These are phyloP conservation scores for Curvularia lunata DNA, from an alignment of 2,329 filamentous ascomycete genomes.

Conservation along the genomic window DNA sequence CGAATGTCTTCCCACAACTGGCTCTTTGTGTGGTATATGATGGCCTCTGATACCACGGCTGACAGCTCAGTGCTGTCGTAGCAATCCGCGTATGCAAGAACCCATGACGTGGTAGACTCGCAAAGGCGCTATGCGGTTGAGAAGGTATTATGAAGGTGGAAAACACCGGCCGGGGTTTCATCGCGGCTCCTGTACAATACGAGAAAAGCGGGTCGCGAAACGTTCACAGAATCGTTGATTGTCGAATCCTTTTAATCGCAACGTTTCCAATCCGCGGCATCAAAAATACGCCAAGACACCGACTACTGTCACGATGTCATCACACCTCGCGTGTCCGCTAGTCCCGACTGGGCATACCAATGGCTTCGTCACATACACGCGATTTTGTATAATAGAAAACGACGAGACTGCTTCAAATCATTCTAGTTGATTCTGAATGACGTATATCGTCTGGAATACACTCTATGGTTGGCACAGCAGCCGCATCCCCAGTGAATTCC, in stretches of 20 bases:
- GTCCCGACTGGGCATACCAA: conserved; percentile 7
- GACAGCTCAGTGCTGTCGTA: conserved; percentile 16
- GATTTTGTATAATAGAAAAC: neutral
- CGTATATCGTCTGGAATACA: neutral
- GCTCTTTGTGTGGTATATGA: conserved; percentile 1
- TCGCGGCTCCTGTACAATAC: conserved; percentile 8
- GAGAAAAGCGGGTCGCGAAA: neutral
- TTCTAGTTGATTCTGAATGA: neutral
- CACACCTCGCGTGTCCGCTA: conserved; percentile 33
- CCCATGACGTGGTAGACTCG: conserved; percentile 20
- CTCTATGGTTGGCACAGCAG: neutral
- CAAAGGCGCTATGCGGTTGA: conserved; percentile 5
- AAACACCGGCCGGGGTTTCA: conserved; percentile 33
- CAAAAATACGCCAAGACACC: conserved; percentile 11
- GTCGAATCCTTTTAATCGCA: conserved; percentile 9
- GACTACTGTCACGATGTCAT: conserved; percentile 38
- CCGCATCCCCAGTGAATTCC: neutral
- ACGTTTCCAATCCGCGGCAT: conserved; percentile 26
- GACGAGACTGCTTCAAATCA: neutral
- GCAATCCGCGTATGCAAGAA: conserved; percentile 9
- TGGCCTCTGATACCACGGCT: conserved; percentile 14
- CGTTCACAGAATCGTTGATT: conserved; percentile 1
- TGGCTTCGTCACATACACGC: conserved; percentile 2
- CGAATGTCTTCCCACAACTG: neutral
- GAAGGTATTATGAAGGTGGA: conserved; percentile 6